Conservation (phyloP, 345 rosid genomes). For the Tarenaya hassleriana region DNA sequence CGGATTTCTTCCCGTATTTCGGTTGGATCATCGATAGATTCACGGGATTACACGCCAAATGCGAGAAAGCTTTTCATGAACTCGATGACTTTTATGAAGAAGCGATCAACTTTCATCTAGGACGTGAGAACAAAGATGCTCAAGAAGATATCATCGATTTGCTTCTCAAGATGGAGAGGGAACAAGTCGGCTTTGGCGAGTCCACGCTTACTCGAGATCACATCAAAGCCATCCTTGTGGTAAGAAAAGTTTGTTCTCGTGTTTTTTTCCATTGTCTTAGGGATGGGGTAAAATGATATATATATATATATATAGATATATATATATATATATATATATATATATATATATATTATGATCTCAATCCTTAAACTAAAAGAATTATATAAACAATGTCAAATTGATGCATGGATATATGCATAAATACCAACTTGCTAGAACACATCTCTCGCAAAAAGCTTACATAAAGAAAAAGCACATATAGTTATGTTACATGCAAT, state of each 20-base stretch:
- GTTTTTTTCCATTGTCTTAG: no score
- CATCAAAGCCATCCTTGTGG: constrained; percentile 40
- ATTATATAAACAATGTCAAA: no score
- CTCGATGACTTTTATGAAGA: constrained; percentile 35
- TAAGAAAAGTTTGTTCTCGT: constrained; percentile 14
- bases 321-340: no score
- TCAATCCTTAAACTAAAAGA: no score
- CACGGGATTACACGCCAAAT: constrained; percentile 26
- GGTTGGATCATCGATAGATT: constrained; percentile 37
- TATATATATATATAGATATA: no score
- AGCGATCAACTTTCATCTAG: constrained; percentile 36
- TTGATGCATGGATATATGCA: no score
- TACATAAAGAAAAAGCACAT: no score
- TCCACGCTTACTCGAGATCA: constrained; percentile 29
- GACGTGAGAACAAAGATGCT: constrained; percentile 10
- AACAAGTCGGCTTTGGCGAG: constrained; percentile 15
- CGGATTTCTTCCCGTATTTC: constrained; percentile 29
- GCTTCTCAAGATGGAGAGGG: constrained; percentile 31
- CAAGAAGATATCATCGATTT: constrained; percentile 40
- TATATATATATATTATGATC: no score
- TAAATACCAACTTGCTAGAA: no score
- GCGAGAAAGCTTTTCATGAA: constrained; percentile 30
- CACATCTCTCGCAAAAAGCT: no score
- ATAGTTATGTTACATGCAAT: no score
- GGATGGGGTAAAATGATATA: no score